These are phyloP conservation scores for Myxozyma melibiosi DNA, from an alignment of 805 yeast species.

Conservation along the genomic window DNA sequence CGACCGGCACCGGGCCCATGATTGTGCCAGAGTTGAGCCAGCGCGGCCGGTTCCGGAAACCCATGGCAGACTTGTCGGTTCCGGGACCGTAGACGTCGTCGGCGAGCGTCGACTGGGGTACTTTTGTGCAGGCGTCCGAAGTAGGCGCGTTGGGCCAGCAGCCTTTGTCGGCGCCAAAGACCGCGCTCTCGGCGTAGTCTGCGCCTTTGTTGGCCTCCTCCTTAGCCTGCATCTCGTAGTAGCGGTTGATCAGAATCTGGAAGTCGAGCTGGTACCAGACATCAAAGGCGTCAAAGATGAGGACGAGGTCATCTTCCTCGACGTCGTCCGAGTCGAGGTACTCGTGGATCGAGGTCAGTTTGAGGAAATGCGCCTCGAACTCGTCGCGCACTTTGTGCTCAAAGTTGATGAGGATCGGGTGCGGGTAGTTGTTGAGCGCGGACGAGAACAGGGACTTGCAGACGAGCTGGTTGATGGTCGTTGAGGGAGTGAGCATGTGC, in stretches of 20 bases:
- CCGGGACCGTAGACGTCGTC: slow-evolving; percentile 15
- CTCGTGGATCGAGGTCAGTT: slow-evolving; percentile 26
- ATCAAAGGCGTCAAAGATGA: slow-evolving; percentile 31
- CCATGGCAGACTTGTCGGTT: slow-evolving; percentile 3
- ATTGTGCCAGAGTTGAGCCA: slow-evolving; percentile 27
- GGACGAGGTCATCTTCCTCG: slow-evolving; percentile 15
- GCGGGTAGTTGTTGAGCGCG: slow-evolving; percentile 27
- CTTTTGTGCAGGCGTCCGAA: slow-evolving; percentile 11
- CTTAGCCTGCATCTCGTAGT: slow-evolving; percentile 5
- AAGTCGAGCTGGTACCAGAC: slow-evolving; percentile 30
- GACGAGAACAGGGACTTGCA: slow-evolving; percentile 24
- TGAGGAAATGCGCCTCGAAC: slow-evolving; percentile 26
- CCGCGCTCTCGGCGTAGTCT: slow-evolving; percentile 1
- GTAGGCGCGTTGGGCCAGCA: slow-evolving; percentile 23
- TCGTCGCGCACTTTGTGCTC: slow-evolving; percentile 8
- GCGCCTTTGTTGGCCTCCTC: background rate
- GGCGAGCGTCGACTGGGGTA: slow-evolving; percentile 18
- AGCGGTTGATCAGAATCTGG: slow-evolving; percentile 17
- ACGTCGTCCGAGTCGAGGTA: slow-evolving; percentile 16
- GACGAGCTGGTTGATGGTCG: slow-evolving; percentile 5
- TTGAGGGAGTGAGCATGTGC: slow-evolving; percentile 9
- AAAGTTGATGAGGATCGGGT: slow-evolving; percentile 26
- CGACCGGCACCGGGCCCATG: slow-evolving; percentile 17
- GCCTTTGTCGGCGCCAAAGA: slow-evolving; percentile 24
- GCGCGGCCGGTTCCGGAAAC: slow-evolving; percentile 15